These are phyloP conservation scores for Calycina marina DNA, from an alignment of 2,329 filamentous ascomycete genomes.

Conservation along the genomic window DNA sequence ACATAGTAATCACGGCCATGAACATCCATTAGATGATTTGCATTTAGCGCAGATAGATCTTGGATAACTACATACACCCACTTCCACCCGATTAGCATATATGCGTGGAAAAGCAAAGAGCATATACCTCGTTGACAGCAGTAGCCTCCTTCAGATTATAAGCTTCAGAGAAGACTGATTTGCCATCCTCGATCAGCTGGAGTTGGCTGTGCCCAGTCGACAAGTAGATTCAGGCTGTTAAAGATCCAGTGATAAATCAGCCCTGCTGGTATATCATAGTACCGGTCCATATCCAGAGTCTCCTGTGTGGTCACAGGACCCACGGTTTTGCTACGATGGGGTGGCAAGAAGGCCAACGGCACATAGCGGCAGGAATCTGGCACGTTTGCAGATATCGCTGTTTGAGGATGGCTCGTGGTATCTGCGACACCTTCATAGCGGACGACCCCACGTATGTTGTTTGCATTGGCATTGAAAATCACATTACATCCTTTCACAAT, in stretches of 20 bases:
- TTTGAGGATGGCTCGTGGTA: slow-evolving; percentile 25
- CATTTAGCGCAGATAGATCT: slow-evolving; percentile 1
- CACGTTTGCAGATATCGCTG: slow-evolving; percentile 8
- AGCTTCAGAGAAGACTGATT: background rate
- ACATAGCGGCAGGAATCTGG: slow-evolving; percentile 14
- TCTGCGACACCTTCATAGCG: slow-evolving; percentile 34
- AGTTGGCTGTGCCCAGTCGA: slow-evolving; percentile 1
- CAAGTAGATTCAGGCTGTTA: background rate
- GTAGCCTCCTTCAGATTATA: slow-evolving; percentile 9
- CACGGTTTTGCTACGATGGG: slow-evolving; percentile 10
- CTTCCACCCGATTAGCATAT: slow-evolving; percentile 3
- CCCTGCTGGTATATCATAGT: background rate
- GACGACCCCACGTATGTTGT: slow-evolving; percentile 31
- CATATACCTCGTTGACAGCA: slow-evolving; percentile 9
- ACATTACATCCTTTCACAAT: slow-evolving; percentile 39
- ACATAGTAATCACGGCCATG: slow-evolving; percentile 33
- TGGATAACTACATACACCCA: slow-evolving; percentile 11
- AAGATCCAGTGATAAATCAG: background rate
- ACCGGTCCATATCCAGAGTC: slow-evolving; percentile 1
- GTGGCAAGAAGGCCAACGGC: slow-evolving; percentile 11
- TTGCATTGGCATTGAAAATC: slow-evolving; percentile 39
- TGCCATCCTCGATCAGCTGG: background rate
- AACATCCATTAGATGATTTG: background rate
- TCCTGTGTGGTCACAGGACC: slow-evolving; percentile 6
- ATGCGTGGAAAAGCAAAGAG: background rate